These are phyloP conservation scores for Mycosphaerella arachidis DNA, from an alignment of 2,329 filamentous ascomycete genomes.

Conservation along the genomic window DNA sequence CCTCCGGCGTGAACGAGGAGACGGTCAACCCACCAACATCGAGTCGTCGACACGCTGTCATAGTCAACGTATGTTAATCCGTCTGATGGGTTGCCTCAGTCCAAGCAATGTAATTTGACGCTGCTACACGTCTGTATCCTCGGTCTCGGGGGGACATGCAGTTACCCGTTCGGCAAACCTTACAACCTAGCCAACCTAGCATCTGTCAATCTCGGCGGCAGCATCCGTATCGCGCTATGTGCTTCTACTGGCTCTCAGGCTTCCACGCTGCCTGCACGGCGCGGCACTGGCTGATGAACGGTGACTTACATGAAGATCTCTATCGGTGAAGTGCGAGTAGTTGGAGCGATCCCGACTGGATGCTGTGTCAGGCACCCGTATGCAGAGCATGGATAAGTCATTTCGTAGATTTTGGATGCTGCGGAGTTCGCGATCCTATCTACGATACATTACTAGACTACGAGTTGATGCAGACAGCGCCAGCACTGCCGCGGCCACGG, in stretches of 20 bases:
- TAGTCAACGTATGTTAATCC: neutral
- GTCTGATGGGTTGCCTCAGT: neutral
- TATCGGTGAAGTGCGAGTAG: neutral
- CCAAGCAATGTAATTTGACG: neutral
- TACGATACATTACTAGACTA: slow-evolving; percentile 12
- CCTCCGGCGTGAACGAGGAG: neutral
- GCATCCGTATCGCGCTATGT: neutral
- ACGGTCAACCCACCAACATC: neutral
- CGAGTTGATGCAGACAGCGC: slow-evolving; percentile 11
- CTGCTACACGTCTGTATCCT: neutral
- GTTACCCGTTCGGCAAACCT: neutral
- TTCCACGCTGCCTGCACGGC: neutral
- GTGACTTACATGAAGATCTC: neutral
- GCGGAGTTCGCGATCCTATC: neutral
- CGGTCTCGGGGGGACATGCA: neutral
- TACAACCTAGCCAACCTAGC: no score
- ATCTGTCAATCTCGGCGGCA: neutral
- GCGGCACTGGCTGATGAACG: neutral
- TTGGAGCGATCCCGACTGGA: neutral
- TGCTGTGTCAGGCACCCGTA: neutral
- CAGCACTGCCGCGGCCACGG: slow-evolving; percentile 10
- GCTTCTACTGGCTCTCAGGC: neutral
- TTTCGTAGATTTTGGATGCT: neutral
- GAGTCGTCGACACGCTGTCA: neutral
- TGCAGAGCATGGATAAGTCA: neutral